These are phyloP conservation scores for Arabidopsis arenosa DNA, from an alignment of 345 rosid genomes.

Conservation along the genomic window DNA sequence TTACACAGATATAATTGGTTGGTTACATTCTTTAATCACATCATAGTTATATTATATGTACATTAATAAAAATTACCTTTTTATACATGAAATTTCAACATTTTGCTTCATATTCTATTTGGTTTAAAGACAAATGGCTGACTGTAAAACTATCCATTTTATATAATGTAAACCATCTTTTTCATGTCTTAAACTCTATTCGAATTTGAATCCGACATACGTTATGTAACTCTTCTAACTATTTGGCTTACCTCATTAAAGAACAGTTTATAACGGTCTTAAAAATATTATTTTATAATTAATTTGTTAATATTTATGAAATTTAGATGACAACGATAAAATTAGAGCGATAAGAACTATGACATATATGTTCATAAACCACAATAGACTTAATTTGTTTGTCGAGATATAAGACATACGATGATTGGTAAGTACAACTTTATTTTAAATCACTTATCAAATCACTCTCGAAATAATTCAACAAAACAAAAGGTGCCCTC, in stretches of 20 bases:
- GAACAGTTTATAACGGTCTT: background rate
- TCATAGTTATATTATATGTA: background rate
- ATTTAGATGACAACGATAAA: background rate
- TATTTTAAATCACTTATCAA: conserved; percentile 8
- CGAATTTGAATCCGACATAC: background rate
- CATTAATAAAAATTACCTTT: background rate
- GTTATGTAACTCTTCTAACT: background rate
- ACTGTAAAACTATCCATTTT: background rate
- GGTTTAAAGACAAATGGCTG: background rate
- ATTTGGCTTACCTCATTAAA: background rate
- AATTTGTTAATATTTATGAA: background rate
- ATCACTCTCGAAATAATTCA: conserved; percentile 14
- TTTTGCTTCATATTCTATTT: background rate
- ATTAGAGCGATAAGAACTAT: background rate
- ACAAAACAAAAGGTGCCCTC: background rate
- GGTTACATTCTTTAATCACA: conserved; percentile 6
- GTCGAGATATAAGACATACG: background rate
- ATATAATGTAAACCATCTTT: background rate
- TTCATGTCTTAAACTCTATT: background rate
- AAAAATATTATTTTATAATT: background rate
- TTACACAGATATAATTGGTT: background rate
- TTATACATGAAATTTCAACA: background rate
- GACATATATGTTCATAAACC: background rate
- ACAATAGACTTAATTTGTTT: conserved; percentile 8
- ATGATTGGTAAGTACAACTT: conserved; percentile 25